Conservation (phyloP, 441 rosid genomes). For the Corymbia calophylla region DNA sequence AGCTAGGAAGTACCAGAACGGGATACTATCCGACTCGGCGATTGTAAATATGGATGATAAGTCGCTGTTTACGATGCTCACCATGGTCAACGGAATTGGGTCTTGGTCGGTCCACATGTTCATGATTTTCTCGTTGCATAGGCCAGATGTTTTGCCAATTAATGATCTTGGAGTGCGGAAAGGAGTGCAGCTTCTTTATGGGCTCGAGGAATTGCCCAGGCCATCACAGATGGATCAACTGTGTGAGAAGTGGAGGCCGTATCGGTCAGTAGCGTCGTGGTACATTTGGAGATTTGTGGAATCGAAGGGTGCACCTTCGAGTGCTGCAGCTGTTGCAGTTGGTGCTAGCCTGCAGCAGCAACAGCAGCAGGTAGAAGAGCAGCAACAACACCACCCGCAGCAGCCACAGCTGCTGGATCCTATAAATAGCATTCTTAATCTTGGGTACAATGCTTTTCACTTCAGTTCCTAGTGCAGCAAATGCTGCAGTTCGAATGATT, state of each 20-base stretch:
- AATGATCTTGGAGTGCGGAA: slow-evolving; percentile 87
- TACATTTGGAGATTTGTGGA: slow-evolving; percentile 85
- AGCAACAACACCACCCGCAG: slow-evolving; percentile 38
- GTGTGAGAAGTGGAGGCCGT: slow-evolving; percentile 95
- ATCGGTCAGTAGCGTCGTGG: slow-evolving; percentile 90
- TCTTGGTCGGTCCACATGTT: slow-evolving; percentile 99
- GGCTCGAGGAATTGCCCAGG: slow-evolving; percentile 80
- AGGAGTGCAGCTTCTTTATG: slow-evolving; percentile 78
- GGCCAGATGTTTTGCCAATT: slow-evolving; percentile 93
- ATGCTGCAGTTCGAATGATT: not conserved
- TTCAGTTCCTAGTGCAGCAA: not conserved
- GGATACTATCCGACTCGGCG: slow-evolving; percentile 67
- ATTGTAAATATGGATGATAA: slow-evolving; percentile 90
- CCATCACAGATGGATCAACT: slow-evolving; percentile 87
- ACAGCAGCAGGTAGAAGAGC: slow-evolving; percentile 39
- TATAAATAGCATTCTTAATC: slow-evolving; percentile 73
- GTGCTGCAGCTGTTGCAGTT: slow-evolving; percentile 51
- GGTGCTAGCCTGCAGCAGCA: slow-evolving; percentile 32
- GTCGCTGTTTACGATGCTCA: slow-evolving; percentile 90
- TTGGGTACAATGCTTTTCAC: slow-evolving; percentile 50
- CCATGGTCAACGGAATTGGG: slow-evolving; percentile 98
- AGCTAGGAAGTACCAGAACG: slow-evolving; percentile 80
- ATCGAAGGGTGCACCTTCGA: slow-evolving; percentile 58
- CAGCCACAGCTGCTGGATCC: slow-evolving; percentile 73
- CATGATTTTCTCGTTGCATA: slow-evolving; percentile 91